These are phyloP conservation scores for Harrya chromipes DNA, from an alignment of 768 basidiomycete genomes.

Conservation along the genomic window DNA sequence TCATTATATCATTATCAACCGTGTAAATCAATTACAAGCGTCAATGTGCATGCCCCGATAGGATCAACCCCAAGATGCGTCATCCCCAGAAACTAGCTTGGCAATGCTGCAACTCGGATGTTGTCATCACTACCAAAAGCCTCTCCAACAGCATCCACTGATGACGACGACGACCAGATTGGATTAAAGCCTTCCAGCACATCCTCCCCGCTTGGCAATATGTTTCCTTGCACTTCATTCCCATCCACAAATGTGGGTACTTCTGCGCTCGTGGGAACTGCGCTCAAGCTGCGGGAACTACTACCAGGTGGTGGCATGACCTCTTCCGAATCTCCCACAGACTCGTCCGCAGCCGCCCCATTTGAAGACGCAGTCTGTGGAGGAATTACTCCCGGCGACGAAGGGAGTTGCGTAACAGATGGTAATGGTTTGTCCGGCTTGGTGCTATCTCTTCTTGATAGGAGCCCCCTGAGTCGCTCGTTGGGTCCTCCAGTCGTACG, in stretches of 20 bases:
- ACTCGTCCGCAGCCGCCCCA: constrained; percentile 11
- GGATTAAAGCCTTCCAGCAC: constrained; percentile 7
- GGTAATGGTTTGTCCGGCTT: constrained; percentile 29
- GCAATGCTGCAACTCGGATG: background rate
- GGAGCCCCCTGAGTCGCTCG: constrained; percentile 38
- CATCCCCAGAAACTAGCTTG: constrained; percentile 9
- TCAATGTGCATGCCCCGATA: background rate
- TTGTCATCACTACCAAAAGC: constrained; percentile 12
- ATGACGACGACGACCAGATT: constrained; percentile 6
- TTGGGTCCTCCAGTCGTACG: constrained; percentile 28
- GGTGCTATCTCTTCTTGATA: constrained; percentile 28
- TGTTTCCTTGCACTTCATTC: background rate
- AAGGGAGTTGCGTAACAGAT: constrained; percentile 24
- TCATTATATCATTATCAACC: background rate
- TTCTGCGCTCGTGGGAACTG: constrained; percentile 8
- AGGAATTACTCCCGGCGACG: constrained; percentile 15
- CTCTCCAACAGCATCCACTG: background rate
- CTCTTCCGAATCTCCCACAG: constrained; percentile 14
- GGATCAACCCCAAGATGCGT: no score
- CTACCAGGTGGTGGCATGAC: constrained; percentile 22
- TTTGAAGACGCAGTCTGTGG: constrained; percentile 7
- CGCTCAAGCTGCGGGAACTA: constrained; percentile 15
- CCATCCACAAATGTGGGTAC: constrained; percentile 2
- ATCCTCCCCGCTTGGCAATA: constrained; percentile 4
- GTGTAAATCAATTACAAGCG: constrained; percentile 8